Percentiles rank a stretch among this genome's conserved stretches.
These are phyloP conservation scores for Sphaerosporella brunnea DNA, from an alignment of 495 filamentous ascomycete species.

Conservation along the genomic window DNA sequence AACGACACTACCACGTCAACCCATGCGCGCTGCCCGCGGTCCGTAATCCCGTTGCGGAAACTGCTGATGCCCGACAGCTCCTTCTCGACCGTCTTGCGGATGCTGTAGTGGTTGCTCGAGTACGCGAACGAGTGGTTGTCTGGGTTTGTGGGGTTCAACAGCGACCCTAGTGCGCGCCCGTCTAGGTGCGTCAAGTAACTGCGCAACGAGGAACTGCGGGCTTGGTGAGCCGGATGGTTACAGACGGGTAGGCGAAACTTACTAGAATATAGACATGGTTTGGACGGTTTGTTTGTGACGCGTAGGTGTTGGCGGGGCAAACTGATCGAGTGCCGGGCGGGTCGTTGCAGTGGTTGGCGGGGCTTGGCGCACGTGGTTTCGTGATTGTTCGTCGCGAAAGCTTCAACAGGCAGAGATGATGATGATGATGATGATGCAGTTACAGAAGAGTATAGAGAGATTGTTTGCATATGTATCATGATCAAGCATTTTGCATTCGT, in stretches of 20 bases:
- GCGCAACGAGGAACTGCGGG: slow-evolving; percentile 18
- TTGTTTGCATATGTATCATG: no score
- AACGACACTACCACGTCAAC: slow-evolving; percentile 63
- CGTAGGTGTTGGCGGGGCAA: background rate
- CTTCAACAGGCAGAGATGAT: no score
- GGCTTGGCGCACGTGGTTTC: slow-evolving; percentile 5
- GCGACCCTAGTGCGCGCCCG: slow-evolving; percentile 14
- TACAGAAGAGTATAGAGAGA: no score
- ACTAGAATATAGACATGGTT: slow-evolving; percentile 22
- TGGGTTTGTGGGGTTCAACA: slow-evolving; percentile 14
- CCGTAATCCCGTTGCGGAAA: slow-evolving; percentile 29
- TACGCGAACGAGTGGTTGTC: slow-evolving; percentile 36
- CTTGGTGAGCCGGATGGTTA: background rate
- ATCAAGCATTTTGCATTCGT: no score
- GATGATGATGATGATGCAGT: no score
- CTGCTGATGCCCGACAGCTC: slow-evolving; percentile 30
- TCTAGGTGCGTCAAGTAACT: slow-evolving; percentile 16
- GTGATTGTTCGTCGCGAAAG: no score
- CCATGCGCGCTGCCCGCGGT: slow-evolving; percentile 39
- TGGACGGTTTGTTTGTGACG: no score
- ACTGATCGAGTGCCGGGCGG: background rate
- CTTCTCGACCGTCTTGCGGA: slow-evolving; percentile 43
- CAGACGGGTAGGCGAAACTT: background rate
- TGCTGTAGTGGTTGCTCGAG: slow-evolving; percentile 41
- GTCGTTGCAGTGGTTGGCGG: background rate